A percentile compares a stretch with the other conserved stretches of the same genome.
phyloP scores from a whole-genome alignment of 495 filamentous ascomycete genomes.

The Jackrogersella minutella region DNA sequence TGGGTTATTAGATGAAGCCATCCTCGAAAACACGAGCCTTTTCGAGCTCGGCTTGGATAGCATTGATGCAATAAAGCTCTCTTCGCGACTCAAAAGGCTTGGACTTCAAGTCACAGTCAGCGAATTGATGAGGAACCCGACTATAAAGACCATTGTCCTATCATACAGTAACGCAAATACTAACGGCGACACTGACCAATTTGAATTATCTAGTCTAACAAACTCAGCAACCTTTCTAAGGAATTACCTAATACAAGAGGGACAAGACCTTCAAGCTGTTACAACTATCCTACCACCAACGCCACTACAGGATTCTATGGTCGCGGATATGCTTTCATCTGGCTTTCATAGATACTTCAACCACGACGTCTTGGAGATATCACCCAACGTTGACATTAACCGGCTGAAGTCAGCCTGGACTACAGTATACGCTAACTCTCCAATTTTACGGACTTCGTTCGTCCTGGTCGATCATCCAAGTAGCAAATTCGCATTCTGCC shows the following conservation, averaged over 20 bases:
- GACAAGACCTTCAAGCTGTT: slow-evolving; percentile 40
- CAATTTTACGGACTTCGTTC: slow-evolving; percentile 81
- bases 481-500: slow-evolving; percentile 66
- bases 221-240: slow-evolving; percentile 23
- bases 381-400: slow-evolving; percentile 55
- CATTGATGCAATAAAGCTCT: slow-evolving; percentile 73
- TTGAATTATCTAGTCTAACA: not conserved
- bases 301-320: slow-evolving; percentile 83
- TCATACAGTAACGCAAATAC: not conserved
- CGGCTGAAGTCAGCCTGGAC: slow-evolving; percentile 68
- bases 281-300: slow-evolving; percentile 69
- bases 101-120: slow-evolving; percentile 70
- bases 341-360: slow-evolving; percentile 79
- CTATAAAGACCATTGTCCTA: slow-evolving; percentile 61
- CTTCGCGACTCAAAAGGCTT: slow-evolving; percentile 66
- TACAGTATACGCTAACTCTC: slow-evolving; percentile 61
- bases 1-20: slow-evolving; percentile 53
- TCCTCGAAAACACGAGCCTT: slow-evolving; percentile 65
- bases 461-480: slow-evolving; percentile 64
- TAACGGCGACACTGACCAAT: not conserved
- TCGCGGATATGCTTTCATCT: slow-evolving; percentile 75
- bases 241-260: slow-evolving; percentile 2
- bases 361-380: slow-evolving; percentile 70
- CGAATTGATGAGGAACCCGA: slow-evolving; percentile 72
- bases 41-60: slow-evolving; percentile 73